Conservation (phyloP, 163 green algal genomes). For the Scenedesmus sp. region DNA sequence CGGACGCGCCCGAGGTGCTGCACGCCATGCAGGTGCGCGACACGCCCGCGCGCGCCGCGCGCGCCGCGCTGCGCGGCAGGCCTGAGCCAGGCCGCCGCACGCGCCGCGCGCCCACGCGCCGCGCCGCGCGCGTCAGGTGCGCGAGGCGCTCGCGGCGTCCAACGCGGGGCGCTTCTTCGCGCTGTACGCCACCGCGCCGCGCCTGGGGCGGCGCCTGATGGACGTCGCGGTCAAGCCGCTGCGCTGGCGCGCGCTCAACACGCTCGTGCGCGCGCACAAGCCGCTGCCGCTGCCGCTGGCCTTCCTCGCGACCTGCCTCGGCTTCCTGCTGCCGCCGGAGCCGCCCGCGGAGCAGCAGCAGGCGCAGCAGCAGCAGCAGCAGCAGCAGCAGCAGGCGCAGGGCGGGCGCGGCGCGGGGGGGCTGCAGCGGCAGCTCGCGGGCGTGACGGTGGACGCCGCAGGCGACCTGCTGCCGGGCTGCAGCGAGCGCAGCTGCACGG, state of each 20-base stretch:
- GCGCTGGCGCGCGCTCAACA: constrained; percentile 72
- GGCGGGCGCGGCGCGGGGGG: background rate
- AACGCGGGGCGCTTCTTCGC: constrained; percentile 74
- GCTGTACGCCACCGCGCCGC: constrained; percentile 82
- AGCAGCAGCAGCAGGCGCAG: background rate
- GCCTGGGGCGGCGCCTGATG: constrained; percentile 81
- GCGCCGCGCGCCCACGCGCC: too few species aligned
- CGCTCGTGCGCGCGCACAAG: constrained; percentile 73
- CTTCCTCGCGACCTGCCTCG: constrained; percentile 71
- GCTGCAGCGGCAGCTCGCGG: constrained; percentile 22
- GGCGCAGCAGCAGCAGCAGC: constrained; percentile 6
- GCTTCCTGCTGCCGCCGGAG: constrained; percentile 64
- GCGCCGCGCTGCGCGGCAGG: background rate
- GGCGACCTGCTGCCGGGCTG: constrained; percentile 66
- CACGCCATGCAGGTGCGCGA: constrained; percentile 54
- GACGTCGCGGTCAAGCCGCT: constrained; percentile 71
- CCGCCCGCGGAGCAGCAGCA: background rate
- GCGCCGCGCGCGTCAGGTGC: constrained; percentile 74
- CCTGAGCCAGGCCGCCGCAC: too few species aligned
- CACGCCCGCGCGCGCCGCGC: background rate
- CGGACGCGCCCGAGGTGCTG: constrained; percentile 51
- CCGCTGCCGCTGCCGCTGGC: constrained; percentile 65
- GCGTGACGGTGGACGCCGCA: constrained; percentile 16
- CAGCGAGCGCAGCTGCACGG: constrained; percentile 43
- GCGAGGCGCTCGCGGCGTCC: constrained; percentile 54